Evolutionary conservation across 1,139 yeast species (phyloP).

Genomic region (Meyerozyma carpophila): DNA sequence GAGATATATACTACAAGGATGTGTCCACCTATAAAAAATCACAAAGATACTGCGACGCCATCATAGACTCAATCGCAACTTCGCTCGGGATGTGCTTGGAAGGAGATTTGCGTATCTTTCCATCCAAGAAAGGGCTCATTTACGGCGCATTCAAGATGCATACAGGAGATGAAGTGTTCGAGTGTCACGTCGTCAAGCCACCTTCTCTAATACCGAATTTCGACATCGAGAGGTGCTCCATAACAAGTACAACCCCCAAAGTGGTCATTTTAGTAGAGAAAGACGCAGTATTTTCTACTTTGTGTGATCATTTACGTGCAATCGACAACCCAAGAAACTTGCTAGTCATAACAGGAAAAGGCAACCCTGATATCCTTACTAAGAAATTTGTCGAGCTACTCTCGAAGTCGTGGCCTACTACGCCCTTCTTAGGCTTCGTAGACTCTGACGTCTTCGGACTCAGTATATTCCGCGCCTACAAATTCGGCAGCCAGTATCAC

Average conservation of each 20-base stretch:
- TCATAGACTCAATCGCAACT: conserved; percentile 29
- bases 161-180: conserved; percentile 8
- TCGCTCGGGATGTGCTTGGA: conserved; percentile 20
- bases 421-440: conserved; percentile 36
- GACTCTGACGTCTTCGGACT: conserved; percentile 71
- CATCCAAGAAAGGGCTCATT: conserved; percentile 62
- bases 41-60: conserved; percentile 41
- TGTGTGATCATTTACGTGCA: conserved; percentile 18
- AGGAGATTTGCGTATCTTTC: conserved; percentile 38
- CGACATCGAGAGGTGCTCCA: conserved; percentile 18
- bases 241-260: conserved; percentile 14
- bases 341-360: conserved; percentile 57
- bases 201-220: conserved; percentile 5
- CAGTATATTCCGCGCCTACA: conserved; percentile 44
- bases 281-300: conserved; percentile 46
- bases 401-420: conserved; percentile 17
- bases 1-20: conserved; percentile 66
- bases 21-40: conserved; percentile 43
- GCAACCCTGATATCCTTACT: conserved; percentile 49
- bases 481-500: conserved; percentile 9
- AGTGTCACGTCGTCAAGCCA: not conserved
- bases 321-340: conserved; percentile 6
- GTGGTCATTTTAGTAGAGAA: conserved; percentile 58
- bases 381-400: conserved; percentile 16
- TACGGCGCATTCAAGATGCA: conserved; percentile 27